Percentiles rank a stretch among this genome's conserved stretches.
Conservation (phyloP, 345 rosid species). For the Barbarea vulgaris region DNA sequence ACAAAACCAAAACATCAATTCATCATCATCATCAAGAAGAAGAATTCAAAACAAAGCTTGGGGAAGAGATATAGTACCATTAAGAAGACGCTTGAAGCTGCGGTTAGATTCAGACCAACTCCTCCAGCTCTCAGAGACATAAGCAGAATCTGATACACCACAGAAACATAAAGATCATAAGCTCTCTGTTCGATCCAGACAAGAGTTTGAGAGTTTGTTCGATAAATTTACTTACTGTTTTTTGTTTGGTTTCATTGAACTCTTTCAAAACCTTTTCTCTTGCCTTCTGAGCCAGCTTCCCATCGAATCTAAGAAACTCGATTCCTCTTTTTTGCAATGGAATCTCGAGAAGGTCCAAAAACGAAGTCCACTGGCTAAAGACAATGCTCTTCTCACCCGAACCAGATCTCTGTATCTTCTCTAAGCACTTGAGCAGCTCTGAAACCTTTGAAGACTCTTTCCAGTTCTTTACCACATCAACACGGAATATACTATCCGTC, state of each 20-base stretch:
- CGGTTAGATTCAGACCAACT: conserved; percentile 67
- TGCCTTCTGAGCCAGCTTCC: conserved; percentile 56
- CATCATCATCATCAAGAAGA: conserved; percentile 9
- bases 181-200: background rate
- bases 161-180: background rate
- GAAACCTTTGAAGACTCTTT: conserved; percentile 66
- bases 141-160: conserved; percentile 50
- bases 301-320: conserved; percentile 62
- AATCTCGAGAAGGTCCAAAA: conserved; percentile 65
- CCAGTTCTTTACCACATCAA: conserved; percentile 65
- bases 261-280: conserved; percentile 63
- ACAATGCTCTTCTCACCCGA: conserved; percentile 62
- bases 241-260: conserved; percentile 60
- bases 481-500: conserved; percentile 51
- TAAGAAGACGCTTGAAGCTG: conserved; percentile 68
- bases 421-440: conserved; percentile 57
- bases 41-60: background rate
- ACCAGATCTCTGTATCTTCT: conserved; percentile 41
- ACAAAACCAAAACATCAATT: background rate
- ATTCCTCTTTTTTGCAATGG: conserved; percentile 51
- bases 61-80: conserved; percentile 43
- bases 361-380: conserved; percentile 78
- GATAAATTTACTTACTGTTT: conserved; percentile 46
- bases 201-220: background rate
- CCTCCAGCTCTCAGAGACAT: conserved; percentile 77